A percentile compares a stretch with the other conserved stretches of the same genome.
phyloP scores from a whole-genome alignment of 176 grass and related monocot species.

The Aegilops tauschii region DNA sequence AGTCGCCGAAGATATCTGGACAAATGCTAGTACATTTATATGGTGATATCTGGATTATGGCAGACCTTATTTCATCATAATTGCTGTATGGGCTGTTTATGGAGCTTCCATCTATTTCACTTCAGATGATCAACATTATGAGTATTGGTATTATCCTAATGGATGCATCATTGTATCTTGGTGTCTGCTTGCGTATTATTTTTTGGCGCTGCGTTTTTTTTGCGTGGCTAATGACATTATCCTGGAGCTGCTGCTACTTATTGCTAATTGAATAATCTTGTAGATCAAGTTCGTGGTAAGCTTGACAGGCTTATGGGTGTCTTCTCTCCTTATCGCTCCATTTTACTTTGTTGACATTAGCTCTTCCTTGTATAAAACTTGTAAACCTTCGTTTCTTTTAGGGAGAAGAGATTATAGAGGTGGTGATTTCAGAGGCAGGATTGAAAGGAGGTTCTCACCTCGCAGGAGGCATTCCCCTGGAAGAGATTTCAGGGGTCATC shows the following conservation, averaged over 20 bases:
- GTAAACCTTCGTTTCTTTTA: slow-evolving; percentile 27
- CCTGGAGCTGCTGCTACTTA: slow-evolving; percentile 58
- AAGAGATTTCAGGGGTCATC: slow-evolving; percentile 64
- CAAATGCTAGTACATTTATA: slow-evolving; percentile 37
- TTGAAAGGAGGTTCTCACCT: slow-evolving; percentile 82
- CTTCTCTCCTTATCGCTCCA: slow-evolving; percentile 22
- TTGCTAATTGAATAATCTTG: slow-evolving; percentile 66
- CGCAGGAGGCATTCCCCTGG: slow-evolving; percentile 67
- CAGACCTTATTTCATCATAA: slow-evolving; percentile 38
- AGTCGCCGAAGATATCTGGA: slow-evolving; percentile 54
- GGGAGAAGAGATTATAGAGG: slow-evolving; percentile 79
- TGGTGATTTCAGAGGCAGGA: slow-evolving; percentile 59
- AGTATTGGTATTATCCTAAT: slow-evolving; percentile 35
- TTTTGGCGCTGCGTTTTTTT: slow-evolving; percentile 47
- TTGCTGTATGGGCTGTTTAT: slow-evolving; percentile 39
- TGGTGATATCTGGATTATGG: slow-evolving; percentile 48
- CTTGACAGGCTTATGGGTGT: slow-evolving; percentile 56
- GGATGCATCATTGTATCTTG: slow-evolving; percentile 45
- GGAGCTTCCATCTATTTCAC: slow-evolving; percentile 38
- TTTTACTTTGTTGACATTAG: slow-evolving; percentile 7
- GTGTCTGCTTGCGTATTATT: slow-evolving; percentile 49
- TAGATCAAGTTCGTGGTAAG: slow-evolving; percentile 77
- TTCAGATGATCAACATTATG: slow-evolving; percentile 55
- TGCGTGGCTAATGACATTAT: slow-evolving; percentile 70
- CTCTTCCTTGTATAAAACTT: slow-evolving; percentile 25